Evolutionary conservation across 164 flowering plant genomes (phyloP), one percentile per base, ranked within the genome.

Genomic region (Vitis rupestris): DNA sequence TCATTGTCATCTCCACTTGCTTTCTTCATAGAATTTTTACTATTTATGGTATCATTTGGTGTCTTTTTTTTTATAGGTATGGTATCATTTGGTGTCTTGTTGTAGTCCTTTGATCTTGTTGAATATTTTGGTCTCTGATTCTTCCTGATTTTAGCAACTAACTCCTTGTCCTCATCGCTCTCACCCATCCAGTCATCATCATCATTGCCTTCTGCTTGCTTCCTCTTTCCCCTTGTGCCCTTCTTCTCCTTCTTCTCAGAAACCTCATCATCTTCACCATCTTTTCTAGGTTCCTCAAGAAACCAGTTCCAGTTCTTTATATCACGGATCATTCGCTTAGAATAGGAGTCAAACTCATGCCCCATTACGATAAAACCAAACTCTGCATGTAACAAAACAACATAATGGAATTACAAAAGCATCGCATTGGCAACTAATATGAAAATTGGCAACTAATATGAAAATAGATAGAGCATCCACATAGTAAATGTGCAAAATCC

Each of bases 291-390:
- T 56, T 87, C 89, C 65, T 91, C 92, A 55, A 94, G 81, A 69
- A 88, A 90, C 98, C 98, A 92, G 44, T 90, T 70, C 97, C 92
- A 90, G 7, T 81, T 70, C 75, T 81, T 87, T n/a, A 82, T 62
- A 52, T 82, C 81, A 9, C 79, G 81, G 50, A 90, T 82, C 84
- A 70, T 82, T 48, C 67, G 70, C 78, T 82, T 81, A 1, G 88
- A 79, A 65, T 88, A 90, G 57, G 62, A 63, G 67, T 90, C 91
- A 74, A 90, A 92, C 70, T 94, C 97, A 69, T 85, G 91, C 44
- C 97, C 97, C 67, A 84, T 74, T 13, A 85, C 84, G 74, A 92
- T 66, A 75, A 94, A 92, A 12, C 98, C 97, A 82, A 94, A 92
- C 74, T 94, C 99, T 94, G 91, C 84, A 79, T 61, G 65, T 65